Base-by-base conservation (phyloP, 2,329 filamentous ascomycete genomes). In the Sporothrix phasma region DNA sequence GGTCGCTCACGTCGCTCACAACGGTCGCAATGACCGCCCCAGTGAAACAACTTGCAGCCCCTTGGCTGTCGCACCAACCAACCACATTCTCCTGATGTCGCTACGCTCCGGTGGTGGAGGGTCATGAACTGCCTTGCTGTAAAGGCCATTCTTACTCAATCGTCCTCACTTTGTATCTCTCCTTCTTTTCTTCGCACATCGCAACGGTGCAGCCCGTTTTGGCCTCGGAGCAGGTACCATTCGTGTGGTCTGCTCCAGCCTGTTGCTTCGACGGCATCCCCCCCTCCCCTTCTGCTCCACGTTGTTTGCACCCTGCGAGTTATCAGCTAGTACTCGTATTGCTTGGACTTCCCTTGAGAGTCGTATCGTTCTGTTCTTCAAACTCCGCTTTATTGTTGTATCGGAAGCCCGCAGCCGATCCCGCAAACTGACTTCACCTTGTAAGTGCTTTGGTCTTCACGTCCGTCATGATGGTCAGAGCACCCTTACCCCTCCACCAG, bases 21-120 rank as follows among this genome's bases (percentile, higher is more conserved):
- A 41, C 34, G 65, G 29, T 45, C 59, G 53, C 61, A 5, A 56
- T 63, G 62, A 62, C 53, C 65, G 62, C 65, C 46, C 53, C 53
- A 56, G 39, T 66, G 65, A 66, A 66, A 66, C 65, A 59, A 39
- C 24, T 45, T 3, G 34, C 45, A 7, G 19, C 58, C 41, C 49
- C 65, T 53, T 24, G 49, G 49, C 37, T 61, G 65, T 66, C 65
- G 58, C 62, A 66, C 65, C 58, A 66, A 37, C 19, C 56, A 45
- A n/a, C 19, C 43, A 29, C 39, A 29, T 29, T 43, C 61, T 43
- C 47, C 47, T 62, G 45, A 24, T 45, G n/a, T 31, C 39, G 26
- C 56, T 22, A 15, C 56, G 26, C n/a, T 46, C 45, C 39, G 58
- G 24, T n/a, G 43, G 24, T n/a, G 26, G 41, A 37, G 37, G 53